Base-by-base conservation (phyloP, 345 rosid species). In the Rhodamnia rubescens region DNA sequence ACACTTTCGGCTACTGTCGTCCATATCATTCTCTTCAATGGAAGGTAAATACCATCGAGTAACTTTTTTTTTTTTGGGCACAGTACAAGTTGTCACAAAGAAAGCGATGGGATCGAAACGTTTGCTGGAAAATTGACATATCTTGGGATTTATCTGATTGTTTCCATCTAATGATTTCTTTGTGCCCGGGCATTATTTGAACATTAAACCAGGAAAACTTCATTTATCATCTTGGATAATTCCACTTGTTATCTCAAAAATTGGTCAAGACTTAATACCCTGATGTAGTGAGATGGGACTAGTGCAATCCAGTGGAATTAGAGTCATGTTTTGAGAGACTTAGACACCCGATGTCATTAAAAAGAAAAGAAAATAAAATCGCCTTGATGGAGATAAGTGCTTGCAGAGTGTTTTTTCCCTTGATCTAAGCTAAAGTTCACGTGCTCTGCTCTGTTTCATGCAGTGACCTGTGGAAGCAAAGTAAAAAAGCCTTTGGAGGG, bases 401-500 rank as follows among this genome's bases (percentile, higher is more conserved):
- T 36, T 69, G 80, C 80, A 36, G 47, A 83, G 29, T 22, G 13
- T 83, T 53, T 83, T 53, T 82, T 51, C 27, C 42, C 55, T 49
- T 81, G 52, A 64, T 69, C 81, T n/a, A 8, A 57, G 27, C 12
- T 61, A 22, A 44, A 32, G 40, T 83, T 81, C 22, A 53, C 27
- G 83, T 13, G 64, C 57, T 16, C 74, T 85, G 82, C 32, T 16
- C 11, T 82, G 32, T 13, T 36, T 50, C 29, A 10, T 84, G 87
- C 90, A 95, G 98, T 80, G 96, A 95, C 42, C 51, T 94, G n/a
- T 92, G 94, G 96, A 92, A 83, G 61, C 93, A 91, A 87, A 90
- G 91, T 59, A 91, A 82, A 85, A 88, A 88, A 16, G 97, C 94
- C 14, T 93, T 94, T 61, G 86, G 84, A 53, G 93, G 90, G 87